Base-by-base conservation (phyloP, 495 filamentous ascomycete genomes). In the Penicillium cataractarum region DNA sequence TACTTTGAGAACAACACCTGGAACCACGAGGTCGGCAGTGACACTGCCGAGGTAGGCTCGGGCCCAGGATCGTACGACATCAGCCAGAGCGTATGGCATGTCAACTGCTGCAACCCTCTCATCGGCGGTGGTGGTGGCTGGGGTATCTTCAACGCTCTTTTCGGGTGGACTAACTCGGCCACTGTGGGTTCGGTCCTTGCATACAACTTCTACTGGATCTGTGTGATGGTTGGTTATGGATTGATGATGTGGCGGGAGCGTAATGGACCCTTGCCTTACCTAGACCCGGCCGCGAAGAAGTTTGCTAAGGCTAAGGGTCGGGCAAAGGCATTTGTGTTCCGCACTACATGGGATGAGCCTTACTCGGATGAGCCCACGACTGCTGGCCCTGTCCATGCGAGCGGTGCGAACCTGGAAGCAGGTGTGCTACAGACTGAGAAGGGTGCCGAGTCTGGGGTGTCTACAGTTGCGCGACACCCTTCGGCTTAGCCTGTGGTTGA, bases 51-150 rank as follows among this genome's bases (percentile, higher is more conserved):
- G 71, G 78, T 83, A 1, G 93, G 93, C 3, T 72, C 84, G 10
- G 93, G 93, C 0, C 83, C 93, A 0, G 93, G 93, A 4, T 95
- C 91, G 0, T 97, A 97, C 75, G 88, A 97, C 71, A 94, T 97
- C 64, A 80, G 82, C 29, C 77, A 87, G 64, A 93, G 86, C 51
- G 92, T 97, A 3, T 97, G 93, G 93, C 93, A 97, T 69, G 86
- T 96, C 53, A 96, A 97, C 68, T 96, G 91, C 79, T 96, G 92
- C 73, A 93, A 84, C 57, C 87, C 92, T 0, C 74, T 80, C 22
- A 51, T 89, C 17, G 86, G 87, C 55, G 90, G 90, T 33, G 92
- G 91, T 19, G 86, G 85, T 48, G 92, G 92, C 26, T 97, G 93
- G 93, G 92, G 92, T 48, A 85, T 97, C 69, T 96, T 97, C 81